These are phyloP conservation scores for Posidonia oceanica DNA, from an alignment of 116 monocot genomes.

Conservation along the genomic window DNA sequence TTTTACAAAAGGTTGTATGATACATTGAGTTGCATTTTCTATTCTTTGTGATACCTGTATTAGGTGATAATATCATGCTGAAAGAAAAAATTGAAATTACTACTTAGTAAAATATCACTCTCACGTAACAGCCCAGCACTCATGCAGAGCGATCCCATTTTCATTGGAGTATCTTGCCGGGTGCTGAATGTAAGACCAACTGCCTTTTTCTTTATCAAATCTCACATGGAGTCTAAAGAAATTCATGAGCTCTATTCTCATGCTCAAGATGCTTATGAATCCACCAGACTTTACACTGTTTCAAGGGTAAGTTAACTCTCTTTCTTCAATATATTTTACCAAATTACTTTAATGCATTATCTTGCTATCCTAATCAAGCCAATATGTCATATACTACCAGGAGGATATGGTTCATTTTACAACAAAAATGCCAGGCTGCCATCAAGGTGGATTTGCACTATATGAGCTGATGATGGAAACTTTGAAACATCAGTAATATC, in stretches of 20 bases:
- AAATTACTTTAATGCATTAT: neutral
- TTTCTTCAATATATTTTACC: neutral
- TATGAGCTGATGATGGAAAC: constrained; percentile 50
- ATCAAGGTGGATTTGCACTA: constrained; percentile 73
- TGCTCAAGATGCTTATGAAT: constrained; percentile 93
- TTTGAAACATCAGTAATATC: neutral
- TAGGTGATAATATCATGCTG: neutral
- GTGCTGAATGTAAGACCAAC: constrained; percentile 78
- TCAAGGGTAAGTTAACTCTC: constrained; percentile 28
- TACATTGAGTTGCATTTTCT: neutral
- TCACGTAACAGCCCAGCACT: neutral
- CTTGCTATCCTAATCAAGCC: neutral
- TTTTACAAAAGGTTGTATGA: no score
- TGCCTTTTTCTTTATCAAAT: constrained; percentile 79
- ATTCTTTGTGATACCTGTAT: neutral
- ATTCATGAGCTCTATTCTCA: constrained; percentile 52
- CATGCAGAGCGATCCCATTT: constrained; percentile 57
- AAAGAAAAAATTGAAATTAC: neutral
- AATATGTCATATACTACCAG: constrained; percentile 17
- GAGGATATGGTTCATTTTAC: constrained; percentile 44
- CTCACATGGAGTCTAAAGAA: constrained; percentile 39
- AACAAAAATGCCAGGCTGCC: constrained; percentile 81
- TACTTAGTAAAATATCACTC: neutral
- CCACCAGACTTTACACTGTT: constrained; percentile 56
- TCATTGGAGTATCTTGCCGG: constrained; percentile 84